Evolutionary conservation across 441 rosid species (phyloP), one percentile per base, ranked within the genome.

Genomic region (Aquilaria agallochum): DNA sequence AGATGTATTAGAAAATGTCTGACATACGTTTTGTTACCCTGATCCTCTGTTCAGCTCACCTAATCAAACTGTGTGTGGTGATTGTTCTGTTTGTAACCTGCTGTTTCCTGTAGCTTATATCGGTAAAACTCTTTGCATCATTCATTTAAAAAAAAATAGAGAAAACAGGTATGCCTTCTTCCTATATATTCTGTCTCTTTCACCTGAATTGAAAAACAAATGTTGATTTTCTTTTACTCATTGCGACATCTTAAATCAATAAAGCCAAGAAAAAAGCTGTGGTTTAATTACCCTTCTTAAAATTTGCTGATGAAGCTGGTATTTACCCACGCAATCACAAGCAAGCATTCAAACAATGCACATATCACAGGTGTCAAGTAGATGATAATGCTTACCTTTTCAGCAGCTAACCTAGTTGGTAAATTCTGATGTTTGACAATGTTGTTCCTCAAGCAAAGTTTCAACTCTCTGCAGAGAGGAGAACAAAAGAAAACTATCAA

Each of bases 391-490:
- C 20, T 10, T 11, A 48, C 46, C 66, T 34, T 50, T 31, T 42
- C 46, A 56, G 10, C 42, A 64, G 40, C 73, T 59, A 58, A 79
- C 86, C 78, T 78, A 80, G 59, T 45, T 59, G 34, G 50, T 11
- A 14, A 73, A 44, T 63, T 77, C 80, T 55, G 80, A 69, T 64
- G 73, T 53, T 61, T 69, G 78, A 68, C 74, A 36, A 9, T 50
- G 78, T 62, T 76, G 83, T 68, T 82, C 86, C 72, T 82, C 85
- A 3, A 84, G 77, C 67, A 84, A 73, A 50, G 72, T 72, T 77
- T 82, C 82, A 76, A 87, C 82, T 69, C 87, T 84, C 93, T 87
- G 93, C 69, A 68, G 60, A 14, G 6, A 68, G 59, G 13, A 51
- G 34, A 33, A 61, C 27, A 48, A 34, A 15, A 50, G 11, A 62